Conservation (phyloP, 2,329 filamentous ascomycete species). For the Fusarium agapanthi region DNA sequence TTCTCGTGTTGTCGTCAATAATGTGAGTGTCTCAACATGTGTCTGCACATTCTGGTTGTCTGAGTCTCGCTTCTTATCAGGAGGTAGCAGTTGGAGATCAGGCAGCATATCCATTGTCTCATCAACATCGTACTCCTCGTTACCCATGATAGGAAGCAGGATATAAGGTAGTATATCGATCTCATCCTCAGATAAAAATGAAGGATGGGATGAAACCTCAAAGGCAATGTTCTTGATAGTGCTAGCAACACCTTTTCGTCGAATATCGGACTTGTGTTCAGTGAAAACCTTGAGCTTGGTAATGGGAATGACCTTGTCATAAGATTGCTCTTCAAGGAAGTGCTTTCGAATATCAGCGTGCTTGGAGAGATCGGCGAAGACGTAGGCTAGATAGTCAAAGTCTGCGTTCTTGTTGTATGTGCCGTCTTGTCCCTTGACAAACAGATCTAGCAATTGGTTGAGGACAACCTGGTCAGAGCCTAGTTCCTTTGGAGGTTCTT, state of each 20-base stretch:
- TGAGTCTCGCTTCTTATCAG: conserved; percentile 86
- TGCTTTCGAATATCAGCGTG: conserved; percentile 78
- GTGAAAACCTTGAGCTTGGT: conserved; percentile 96
- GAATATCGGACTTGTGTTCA: conserved; percentile 82
- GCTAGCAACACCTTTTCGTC: conserved; percentile 92
- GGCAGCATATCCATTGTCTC: conserved; percentile 88
- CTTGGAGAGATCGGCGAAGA: conserved; percentile 93
- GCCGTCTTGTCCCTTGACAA: conserved; percentile 88
- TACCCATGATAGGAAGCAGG: conserved; percentile 85
- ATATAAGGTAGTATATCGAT: conserved; percentile 89
- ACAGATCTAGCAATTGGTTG: conserved; percentile 93
- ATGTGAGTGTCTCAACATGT: conserved; percentile 86
- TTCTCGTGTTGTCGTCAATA: conserved; percentile 80
- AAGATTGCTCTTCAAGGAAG: conserved; percentile 76
- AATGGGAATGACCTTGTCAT: conserved; percentile 86
- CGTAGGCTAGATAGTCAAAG: conserved; percentile 92
- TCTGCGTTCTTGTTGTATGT: conserved; percentile 85
- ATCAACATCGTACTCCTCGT: conserved; percentile 87
- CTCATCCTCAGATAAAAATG: conserved; percentile 74
- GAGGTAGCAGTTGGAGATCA: conserved; percentile 87
- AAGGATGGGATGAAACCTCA: conserved; percentile 75
- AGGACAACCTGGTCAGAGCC: conserved; percentile 77
- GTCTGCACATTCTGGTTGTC: conserved; percentile 82
- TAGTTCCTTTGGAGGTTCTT: conserved; percentile 73
- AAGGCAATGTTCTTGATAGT: conserved; percentile 96